Evolutionary conservation across 208 protist genomes (phyloP), one percentile per base, ranked within the genome.

Genomic region (Wallacemonas sp.): DNA sequence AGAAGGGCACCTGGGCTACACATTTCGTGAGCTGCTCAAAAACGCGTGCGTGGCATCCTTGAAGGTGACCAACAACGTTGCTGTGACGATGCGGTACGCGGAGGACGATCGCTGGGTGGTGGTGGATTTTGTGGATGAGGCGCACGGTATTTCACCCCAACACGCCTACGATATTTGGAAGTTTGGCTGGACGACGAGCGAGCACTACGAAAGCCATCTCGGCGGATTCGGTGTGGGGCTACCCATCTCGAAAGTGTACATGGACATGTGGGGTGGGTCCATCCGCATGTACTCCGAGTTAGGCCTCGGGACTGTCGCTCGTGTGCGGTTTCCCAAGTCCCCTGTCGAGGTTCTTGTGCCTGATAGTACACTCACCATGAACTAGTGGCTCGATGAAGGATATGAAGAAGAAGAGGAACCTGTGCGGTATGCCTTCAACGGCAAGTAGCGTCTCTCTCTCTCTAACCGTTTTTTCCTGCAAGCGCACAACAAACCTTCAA

Each of bases 101-200:
- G 47, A 73, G 12, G 76, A 85, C 23, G 83, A 87, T 39, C 64
- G 62, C 4, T 87, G 82, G 72, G 74, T 88, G n/a, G 79, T 92
- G 1, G 78, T 96, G 17, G 87, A 93, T 48, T 76, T 96, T 33
- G 54, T 79, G 39, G 87, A 96, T 54, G 27, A 61, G 6, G 87
- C 85, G 1, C 83, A 80, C 29, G 90, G 90, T 23, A 81, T 96
- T 26, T 24, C 46, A 9, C 70, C 78, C 11, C 54, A 78, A 33
- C 55, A 78, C 48, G 58, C 64, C 21, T 58, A 78, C 16, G 72
- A 91, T 26, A 85, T 93, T 47, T 96, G 90, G 88, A 73, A 80
- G 38, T 96, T 96, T 61, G 90, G 90, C n/a, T 96, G 85, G 82
- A 89, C 90, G 4, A 92, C 90, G 36, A 89, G 81, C 44, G 68